phyloP scores from a whole-genome alignment of 139 green algal genomes.

The Gonium pectorale region DNA sequence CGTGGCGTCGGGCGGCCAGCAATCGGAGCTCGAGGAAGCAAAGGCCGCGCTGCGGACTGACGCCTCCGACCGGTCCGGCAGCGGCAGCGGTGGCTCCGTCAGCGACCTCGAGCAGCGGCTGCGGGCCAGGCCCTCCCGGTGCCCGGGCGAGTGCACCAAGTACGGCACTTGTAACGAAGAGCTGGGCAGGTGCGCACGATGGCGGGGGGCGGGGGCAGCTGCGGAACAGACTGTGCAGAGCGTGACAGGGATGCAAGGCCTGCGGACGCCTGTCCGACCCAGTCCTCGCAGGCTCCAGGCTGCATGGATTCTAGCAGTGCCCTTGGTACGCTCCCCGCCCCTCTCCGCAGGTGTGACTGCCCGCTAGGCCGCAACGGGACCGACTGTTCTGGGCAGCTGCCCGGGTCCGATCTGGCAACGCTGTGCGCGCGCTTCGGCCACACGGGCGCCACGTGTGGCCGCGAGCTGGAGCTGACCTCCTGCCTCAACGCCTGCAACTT shows the following conservation, averaged over 20 bases:
- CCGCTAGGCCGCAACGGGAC: conserved; percentile 27
- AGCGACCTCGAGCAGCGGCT: too few species aligned
- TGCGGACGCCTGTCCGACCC: too few species aligned
- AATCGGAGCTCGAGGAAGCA: too few species aligned
- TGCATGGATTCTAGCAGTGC: too few species aligned
- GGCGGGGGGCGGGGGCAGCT: too few species aligned
- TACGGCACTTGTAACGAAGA: conserved; percentile 44
- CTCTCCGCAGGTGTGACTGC: conserved; percentile 52
- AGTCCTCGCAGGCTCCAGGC: too few species aligned
- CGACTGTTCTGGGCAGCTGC: conserved; percentile 26
- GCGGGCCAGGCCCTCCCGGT: not conserved
- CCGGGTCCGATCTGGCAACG: not conserved
- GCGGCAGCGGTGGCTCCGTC: not conserved
- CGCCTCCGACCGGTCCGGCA: too few species aligned
- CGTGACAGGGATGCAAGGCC: too few species aligned
- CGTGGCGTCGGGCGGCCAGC: too few species aligned
- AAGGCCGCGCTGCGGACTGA: too few species aligned
- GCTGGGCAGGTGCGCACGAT: conserved; percentile 1
- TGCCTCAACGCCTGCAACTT: conserved; percentile 57
- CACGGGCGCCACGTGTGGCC: conserved; percentile 6
- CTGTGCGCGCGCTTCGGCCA: conserved; percentile 24
- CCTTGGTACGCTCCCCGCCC: not conserved
- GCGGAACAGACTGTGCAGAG: too few species aligned
- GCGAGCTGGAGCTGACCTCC: not conserved
- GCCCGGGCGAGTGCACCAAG: conserved; percentile 10